phyloP scores from a whole-genome alignment of 2,329 filamentous ascomycete species.

The Mollisiaceae sp. region DNA sequence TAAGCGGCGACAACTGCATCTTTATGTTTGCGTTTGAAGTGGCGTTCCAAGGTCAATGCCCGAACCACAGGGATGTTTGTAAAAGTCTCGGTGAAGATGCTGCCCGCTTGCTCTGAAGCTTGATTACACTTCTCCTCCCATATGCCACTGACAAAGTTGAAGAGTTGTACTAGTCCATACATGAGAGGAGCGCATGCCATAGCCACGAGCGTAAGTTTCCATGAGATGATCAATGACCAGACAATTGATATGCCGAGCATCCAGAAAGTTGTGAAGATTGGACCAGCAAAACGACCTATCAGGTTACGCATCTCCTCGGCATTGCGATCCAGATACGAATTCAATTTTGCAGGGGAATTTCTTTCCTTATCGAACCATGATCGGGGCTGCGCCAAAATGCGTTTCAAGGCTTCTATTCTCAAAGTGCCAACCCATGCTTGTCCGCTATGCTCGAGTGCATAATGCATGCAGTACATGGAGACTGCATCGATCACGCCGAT shows the following conservation, averaged over 20 bases:
- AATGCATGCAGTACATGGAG: slow-evolving; percentile 69
- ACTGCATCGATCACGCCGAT: slow-evolving; percentile 71
- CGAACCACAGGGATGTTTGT: slow-evolving; percentile 80
- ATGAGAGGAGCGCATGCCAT: slow-evolving; percentile 72
- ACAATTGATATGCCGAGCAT: slow-evolving; percentile 72
- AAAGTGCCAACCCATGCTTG: slow-evolving; percentile 80
- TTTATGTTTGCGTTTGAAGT: slow-evolving; percentile 70
- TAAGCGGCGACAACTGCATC: slow-evolving; percentile 58
- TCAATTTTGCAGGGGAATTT: slow-evolving; percentile 68
- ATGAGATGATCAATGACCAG: slow-evolving; percentile 77
- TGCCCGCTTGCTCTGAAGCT: slow-evolving; percentile 62
- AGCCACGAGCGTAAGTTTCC: slow-evolving; percentile 81
- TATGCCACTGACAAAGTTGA: slow-evolving; percentile 65
- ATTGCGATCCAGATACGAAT: slow-evolving; percentile 76
- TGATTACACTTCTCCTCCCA: slow-evolving; percentile 76
- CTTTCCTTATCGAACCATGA: slow-evolving; percentile 76
- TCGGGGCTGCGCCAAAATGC: slow-evolving; percentile 76
- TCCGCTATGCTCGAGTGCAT: slow-evolving; percentile 71
- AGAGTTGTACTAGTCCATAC: slow-evolving; percentile 67
- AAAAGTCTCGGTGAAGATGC: slow-evolving; percentile 76
- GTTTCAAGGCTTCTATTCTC: slow-evolving; percentile 68
- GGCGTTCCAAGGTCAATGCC: slow-evolving; percentile 72
- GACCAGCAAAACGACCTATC: slow-evolving; percentile 76
- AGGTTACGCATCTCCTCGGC: slow-evolving; percentile 88
- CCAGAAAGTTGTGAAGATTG: slow-evolving; percentile 66